These are phyloP conservation scores for Termitomyces sp. DNA, from an alignment of 768 basidiomycete genomes.

Conservation along the genomic window DNA sequence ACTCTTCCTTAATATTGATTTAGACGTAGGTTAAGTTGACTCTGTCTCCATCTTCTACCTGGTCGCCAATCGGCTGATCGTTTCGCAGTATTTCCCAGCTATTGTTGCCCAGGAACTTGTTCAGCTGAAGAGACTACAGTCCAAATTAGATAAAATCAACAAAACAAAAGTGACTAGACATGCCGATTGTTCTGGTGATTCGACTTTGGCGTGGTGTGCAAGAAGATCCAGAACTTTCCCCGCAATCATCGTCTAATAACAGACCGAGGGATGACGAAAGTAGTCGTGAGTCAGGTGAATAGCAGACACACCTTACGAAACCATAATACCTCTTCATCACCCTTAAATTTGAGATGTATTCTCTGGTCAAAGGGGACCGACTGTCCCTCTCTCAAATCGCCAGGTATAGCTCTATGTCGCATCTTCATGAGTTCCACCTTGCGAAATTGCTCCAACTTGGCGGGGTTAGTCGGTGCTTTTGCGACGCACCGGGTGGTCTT, in stretches of 20 bases:
- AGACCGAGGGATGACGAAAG: background rate
- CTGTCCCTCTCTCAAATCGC: conserved; percentile 52
- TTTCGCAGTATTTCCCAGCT: conserved; percentile 34
- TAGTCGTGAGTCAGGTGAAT: background rate
- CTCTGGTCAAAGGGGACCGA: conserved; percentile 49
- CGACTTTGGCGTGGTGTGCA: conserved; percentile 29
- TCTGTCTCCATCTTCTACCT: conserved; percentile 49
- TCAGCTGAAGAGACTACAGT: conserved; percentile 37
- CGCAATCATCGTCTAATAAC: conserved; percentile 42
- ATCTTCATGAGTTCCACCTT: conserved; percentile 70
- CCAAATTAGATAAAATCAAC: background rate
- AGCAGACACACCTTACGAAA: conserved; percentile 53
- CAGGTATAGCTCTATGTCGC: conserved; percentile 63
- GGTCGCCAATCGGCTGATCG: conserved; percentile 39
- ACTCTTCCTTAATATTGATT: background rate
- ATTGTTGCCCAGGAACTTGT: conserved; percentile 20
- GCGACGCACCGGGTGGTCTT: conserved; percentile 16
- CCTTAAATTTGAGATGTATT: conserved; percentile 46
- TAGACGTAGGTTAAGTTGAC: conserved; percentile 14
- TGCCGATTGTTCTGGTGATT: conserved; percentile 25
- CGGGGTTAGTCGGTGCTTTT: conserved; percentile 42
- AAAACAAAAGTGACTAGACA: conserved; percentile 2
- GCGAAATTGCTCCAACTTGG: conserved; percentile 46
- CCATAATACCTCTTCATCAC: conserved; percentile 47
- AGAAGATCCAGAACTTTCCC: conserved; percentile 63